Evolutionary conservation across 345 rosid species (phyloP), one percentile per base, ranked within the genome.

Genomic region (Conringia planisiliqua): DNA sequence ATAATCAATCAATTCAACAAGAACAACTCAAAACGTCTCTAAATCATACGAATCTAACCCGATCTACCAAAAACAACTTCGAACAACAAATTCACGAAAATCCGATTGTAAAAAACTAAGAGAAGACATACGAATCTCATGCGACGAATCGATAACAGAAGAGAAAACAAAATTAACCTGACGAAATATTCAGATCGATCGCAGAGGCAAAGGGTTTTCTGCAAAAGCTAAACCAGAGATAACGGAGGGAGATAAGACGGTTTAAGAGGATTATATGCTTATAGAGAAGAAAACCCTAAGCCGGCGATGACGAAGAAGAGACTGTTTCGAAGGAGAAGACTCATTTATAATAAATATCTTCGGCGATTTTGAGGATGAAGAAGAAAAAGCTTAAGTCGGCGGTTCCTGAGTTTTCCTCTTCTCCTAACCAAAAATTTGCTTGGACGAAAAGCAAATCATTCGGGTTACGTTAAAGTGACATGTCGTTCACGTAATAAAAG

Each of bases 301-400:
- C 82, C 82, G 61, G 82, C 82, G 82, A 78, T 33, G 73, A 77
- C n/a, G 66, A 78, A 64, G 80, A 71, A 72, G 68, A 66, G 59
- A 12, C 58, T n/a, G 62, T 20, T 13, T 14, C 58, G 47, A 68
- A 32, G 63, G n/a, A 61, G 57, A 68, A 1, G 57, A 72, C 10
- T 50, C 81, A 78, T 78, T 52, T 73, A 67, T 58, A 67, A 22
- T 63, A 56, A 18, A 6, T 44, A 73, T 30, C 58, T 14, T 55
- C 73, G 76, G 76, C 46, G 66, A 76, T 68, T n/a, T 27, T 58
- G 56, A 42, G 4, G 69, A 75, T n/a, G 46, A 57, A 20, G 11
- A 30, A 26, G 6, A 10, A 57, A 35, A 11, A 17, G 5, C n/a
- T 48, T 57, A 64, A 72, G 78, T 78, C 81, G 81, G 78, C 81